Evolutionary conservation across 2,329 filamentous ascomycete species (phyloP).

Genomic region (Hypomyces rosellus): DNA sequence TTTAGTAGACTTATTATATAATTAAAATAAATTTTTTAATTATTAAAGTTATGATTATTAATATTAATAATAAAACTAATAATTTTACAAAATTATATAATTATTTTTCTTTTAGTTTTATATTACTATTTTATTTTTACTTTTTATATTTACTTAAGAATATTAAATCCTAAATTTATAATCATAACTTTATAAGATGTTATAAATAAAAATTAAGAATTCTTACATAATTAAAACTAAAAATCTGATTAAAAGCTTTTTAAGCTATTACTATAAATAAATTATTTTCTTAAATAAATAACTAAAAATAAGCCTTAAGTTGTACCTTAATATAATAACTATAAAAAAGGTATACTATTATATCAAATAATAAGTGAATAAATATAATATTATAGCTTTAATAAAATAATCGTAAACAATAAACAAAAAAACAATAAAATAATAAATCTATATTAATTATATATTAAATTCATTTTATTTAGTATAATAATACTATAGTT

Average conservation of each 20-base stretch:
- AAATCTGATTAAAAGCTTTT: not conserved
- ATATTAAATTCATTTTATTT: too few relatives aligned
- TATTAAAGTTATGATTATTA: not conserved
- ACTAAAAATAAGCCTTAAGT: too few relatives aligned
- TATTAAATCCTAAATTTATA: not conserved
- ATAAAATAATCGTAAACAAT: not conserved
- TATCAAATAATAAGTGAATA: too few relatives aligned
- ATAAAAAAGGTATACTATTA: too few relatives aligned
- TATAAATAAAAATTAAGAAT: too few relatives aligned
- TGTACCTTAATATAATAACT: too few relatives aligned
- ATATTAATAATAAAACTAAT: not conserved
- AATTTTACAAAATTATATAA: not conserved
- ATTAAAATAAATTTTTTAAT: not conserved
- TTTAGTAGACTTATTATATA: not conserved
- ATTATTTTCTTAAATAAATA: not conserved
- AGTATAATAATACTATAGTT: too few relatives aligned
- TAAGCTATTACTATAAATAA: too few relatives aligned
- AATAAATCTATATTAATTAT: not conserved
- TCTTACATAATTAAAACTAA: not conserved
- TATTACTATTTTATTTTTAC: not conserved
- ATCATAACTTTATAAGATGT: too few relatives aligned
- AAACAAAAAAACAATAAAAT: not conserved
- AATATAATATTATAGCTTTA: too few relatives aligned
- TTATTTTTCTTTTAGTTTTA: not conserved
- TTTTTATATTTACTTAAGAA: not conserved